Base-by-base conservation (phyloP, 192 early-diverging fungal species). In the Gryganskiella cystojenkinii region DNA sequence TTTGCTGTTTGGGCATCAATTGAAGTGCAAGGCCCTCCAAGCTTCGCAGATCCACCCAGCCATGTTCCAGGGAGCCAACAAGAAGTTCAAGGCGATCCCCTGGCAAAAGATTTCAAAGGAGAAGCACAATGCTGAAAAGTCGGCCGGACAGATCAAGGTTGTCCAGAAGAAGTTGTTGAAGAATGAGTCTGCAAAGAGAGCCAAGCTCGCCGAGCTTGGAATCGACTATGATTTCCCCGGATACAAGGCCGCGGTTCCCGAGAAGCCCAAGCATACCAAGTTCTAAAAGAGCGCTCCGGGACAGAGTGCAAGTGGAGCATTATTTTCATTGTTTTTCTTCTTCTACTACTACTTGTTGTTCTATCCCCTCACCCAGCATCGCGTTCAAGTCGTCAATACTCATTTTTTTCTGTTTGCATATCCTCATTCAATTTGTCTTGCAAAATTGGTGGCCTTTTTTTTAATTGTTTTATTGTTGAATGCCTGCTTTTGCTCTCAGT, bases 181-280 rank as follows among this genome's bases (percentile, higher is more conserved):
- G 61, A 81, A 69, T 28, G 92, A 95, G 59, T 67, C 80, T 4
- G 85, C 87, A 53, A 91, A 89, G 80, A 84, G 88, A 30, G 70
- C 84, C 35, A 84, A 80, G 76, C 71, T 96, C 28, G 80, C 84
- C 14, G 85, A 88, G 28, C 66, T 90, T 7, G 96, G 94, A 14
- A 92, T 96, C 50, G 95, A 95, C 37, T 98, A 95, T 78, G 95
- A 95, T n/a, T 95, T 96, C 76, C 89, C 85, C 8, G 92, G 92
- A 44, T 94, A 92, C 54, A 71, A 80, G 52, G 68, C 70, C 19
- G 45, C 52, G 24, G 64, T 66, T 30, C 66, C 24, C 1, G 74
- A 78, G 56, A 78, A 78, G 67, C 74, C 74, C 52, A 78, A 68
- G 67, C 74, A 78, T 64, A 78, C 66, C 65, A 78, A 69, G 67